Percentiles rank a stretch among this genome's conserved stretches.
Evolutionary conservation across 768 basidiomycete genomes (phyloP).

Genomic region (Stropharia rugosoannulata): DNA sequence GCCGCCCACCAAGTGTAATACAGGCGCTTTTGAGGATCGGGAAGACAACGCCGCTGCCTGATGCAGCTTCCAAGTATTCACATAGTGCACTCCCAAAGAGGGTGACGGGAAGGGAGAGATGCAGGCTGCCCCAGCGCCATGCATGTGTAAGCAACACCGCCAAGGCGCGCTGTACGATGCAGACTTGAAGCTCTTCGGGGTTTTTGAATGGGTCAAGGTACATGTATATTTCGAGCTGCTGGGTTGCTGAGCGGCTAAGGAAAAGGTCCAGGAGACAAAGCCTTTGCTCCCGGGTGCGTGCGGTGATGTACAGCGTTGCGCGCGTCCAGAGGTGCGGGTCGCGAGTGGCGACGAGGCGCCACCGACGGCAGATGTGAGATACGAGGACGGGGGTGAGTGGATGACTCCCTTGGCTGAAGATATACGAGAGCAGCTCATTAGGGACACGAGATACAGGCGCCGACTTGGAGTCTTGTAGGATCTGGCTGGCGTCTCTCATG

Average conservation of each 20-base stretch:
- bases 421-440: neutral
- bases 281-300: neutral
- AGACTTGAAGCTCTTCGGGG: neutral
- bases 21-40: constrained; percentile 9
- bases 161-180: constrained; percentile 7
- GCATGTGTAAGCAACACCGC: constrained; percentile 9
- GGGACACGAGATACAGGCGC: neutral
- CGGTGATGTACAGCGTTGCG: no score
- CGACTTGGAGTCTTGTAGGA: no score
- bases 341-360: neutral
- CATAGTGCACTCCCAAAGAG: no score
- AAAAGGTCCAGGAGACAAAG: constrained; percentile 5
- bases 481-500: no score
- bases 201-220: constrained; percentile 11
- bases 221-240: constrained; percentile 14
- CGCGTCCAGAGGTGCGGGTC: neutral
- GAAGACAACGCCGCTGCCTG: constrained; percentile 11
- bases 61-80: neutral
- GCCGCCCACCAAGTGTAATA: constrained; percentile 22
- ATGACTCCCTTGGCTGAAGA: neutral
- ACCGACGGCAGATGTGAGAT: neutral
- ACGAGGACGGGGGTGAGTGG: neutral
- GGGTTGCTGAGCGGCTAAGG: constrained; percentile 14
- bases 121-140: constrained; percentile 17
- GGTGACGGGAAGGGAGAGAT: constrained; percentile 15